Base-by-base conservation (phyloP, 192 early-diverging fungal genomes). In the Chytriomyces sp. region DNA sequence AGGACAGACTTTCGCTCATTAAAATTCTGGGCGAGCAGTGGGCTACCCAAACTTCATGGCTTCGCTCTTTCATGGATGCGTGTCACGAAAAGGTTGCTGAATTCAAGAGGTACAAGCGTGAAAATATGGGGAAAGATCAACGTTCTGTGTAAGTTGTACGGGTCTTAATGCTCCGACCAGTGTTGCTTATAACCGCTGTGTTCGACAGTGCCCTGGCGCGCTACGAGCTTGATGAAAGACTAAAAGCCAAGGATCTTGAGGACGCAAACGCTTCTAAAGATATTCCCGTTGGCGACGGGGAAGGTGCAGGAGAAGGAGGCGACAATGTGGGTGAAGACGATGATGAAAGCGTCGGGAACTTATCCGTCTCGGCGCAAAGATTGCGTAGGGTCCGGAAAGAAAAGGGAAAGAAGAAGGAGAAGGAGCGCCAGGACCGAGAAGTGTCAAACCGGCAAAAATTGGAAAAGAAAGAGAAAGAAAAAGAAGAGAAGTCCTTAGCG, bases 361-460 rank as follows among this genome's bases (percentile, higher is more conserved):
- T 68, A n/a, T 68, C 66, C 6, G 53, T 34, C 6, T 68, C 66
- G 22, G 66, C 66, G 6, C 49, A 56, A 32, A 49, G 66, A 56
- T n/a, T 53, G 49, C 49, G 52, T 6, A 25, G 70, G 39, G 8
- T 80, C 4, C 52, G 63, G 30, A 72, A 55, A 41, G 74, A 76
- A 40, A 70, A 73, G 28, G 39, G 36, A n/a, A 70, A 72, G 12
- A 76, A 75, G 38, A 72, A 80, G 56, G 83, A 81, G 37, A 72
- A 72, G 22, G 84, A 77, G 55, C 70, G 70, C 25, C 59, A 58
- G 57, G 52, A 80, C 28, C 78, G 79, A 70, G 75, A 81, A 74
- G 84, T 82, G 64, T 64, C 74, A 34, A 71, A 72, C 55, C 61
- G 64, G 14, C 32, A 56, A 39, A 58, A 70, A 44, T 17, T 52